Percentiles rank a stretch among this genome's conserved stretches.
Conservation (phyloP, 192 early-diverging fungal genomes). For the Pilaira anomala region DNA sequence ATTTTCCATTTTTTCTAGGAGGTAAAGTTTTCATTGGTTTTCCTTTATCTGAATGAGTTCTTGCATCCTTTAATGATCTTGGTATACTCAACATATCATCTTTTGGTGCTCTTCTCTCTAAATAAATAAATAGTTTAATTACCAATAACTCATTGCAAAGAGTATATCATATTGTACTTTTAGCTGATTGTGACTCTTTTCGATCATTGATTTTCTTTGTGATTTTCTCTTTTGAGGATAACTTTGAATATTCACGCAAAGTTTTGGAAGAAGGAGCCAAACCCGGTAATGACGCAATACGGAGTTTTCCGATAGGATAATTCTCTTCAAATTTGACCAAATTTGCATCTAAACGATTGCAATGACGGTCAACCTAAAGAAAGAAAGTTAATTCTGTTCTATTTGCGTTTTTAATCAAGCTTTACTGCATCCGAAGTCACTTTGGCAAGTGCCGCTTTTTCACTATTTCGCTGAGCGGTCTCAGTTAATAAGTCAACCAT, state of each 20-base stretch:
- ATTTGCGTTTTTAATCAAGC: not conserved
- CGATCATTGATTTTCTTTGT: conserved; percentile 19
- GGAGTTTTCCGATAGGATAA: conserved; percentile 64
- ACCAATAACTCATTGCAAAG: no score
- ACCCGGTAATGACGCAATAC: conserved; percentile 32
- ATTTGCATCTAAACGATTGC: conserved; percentile 88
- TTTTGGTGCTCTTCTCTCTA: conserved; percentile 31
- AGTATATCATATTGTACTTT: conserved; percentile 15
- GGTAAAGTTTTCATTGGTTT: not conserved
- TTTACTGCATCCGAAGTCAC: conserved; percentile 89
- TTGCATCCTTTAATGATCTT: conserved; percentile 21
- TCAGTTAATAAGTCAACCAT: conserved; percentile 64
- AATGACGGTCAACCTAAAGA: conserved; percentile 79
- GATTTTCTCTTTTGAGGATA: conserved; percentile 24
- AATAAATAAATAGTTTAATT: not conserved
- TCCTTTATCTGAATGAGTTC: conserved; percentile 9
- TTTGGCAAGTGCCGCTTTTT: conserved; percentile 89
- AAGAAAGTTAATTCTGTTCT: conserved; percentile 31
- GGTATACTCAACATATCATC: conserved; percentile 18
- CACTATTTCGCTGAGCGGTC: conserved; percentile 79
- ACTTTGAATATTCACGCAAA: conserved; percentile 11
- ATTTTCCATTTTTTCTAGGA: conserved; percentile 6
- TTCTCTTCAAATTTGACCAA: conserved; percentile 88
- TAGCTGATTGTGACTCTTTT: conserved; percentile 1
- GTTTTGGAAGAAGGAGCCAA: conserved; percentile 18